Conservation (phyloP, 768 basidiomycete species). For the Postia placenta region DNA sequence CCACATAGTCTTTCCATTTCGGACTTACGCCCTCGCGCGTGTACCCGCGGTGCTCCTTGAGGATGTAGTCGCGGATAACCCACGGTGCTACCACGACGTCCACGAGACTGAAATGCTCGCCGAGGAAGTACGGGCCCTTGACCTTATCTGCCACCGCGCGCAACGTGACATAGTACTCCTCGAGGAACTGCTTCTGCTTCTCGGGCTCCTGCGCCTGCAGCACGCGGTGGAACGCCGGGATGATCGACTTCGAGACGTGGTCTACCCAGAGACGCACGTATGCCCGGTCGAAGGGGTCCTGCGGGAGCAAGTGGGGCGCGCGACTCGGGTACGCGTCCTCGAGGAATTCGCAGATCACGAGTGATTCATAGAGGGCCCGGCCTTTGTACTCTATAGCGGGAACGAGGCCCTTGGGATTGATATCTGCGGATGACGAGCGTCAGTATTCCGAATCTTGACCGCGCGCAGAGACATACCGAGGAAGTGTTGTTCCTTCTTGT, state of each 20-base stretch:
- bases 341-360: constrained; percentile 59
- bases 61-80: constrained; percentile 41
- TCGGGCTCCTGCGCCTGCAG: constrained; percentile 30
- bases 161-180: constrained; percentile 33
- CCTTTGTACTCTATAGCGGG: constrained; percentile 47
- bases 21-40: constrained; percentile 35
- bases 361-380: constrained; percentile 57
- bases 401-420: constrained; percentile 69
- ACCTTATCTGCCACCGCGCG: constrained; percentile 29
- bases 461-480: constrained; percentile 31
- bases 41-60: constrained; percentile 45
- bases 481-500: constrained; percentile 59
- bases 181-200: constrained; percentile 28
- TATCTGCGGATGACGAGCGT: constrained; percentile 24
- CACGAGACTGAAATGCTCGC: constrained; percentile 45
- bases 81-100: constrained; percentile 56
- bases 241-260: constrained; percentile 43
- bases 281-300: constrained; percentile 46
- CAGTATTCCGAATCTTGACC: not conserved
- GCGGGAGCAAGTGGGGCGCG: constrained; percentile 43
- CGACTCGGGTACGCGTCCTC: constrained; percentile 50
- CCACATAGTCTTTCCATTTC: constrained; percentile 41
- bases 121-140: constrained; percentile 51
- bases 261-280: constrained; percentile 53
- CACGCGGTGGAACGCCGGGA: constrained; percentile 44